Evolutionary conservation across 441 rosid genomes (phyloP).

Genomic region (Metrosideros polymorpha): DNA sequence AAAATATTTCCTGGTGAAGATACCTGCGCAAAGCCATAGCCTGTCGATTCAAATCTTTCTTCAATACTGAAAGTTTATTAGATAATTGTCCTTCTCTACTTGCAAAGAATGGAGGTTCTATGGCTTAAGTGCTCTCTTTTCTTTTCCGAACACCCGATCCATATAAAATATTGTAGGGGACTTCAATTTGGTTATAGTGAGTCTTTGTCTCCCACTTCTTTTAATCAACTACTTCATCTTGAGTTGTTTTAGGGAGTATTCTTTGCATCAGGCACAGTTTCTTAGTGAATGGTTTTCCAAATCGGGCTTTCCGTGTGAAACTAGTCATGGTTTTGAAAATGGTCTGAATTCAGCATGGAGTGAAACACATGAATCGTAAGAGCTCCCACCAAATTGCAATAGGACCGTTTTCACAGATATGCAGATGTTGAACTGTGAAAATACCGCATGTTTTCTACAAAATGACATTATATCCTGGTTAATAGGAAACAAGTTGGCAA

Average conservation of each 20-base stretch:
- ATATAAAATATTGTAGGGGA: background rate
- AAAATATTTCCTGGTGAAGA: background rate
- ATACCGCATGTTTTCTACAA: background rate
- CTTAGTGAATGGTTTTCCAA: background rate
- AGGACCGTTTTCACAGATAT: background rate
- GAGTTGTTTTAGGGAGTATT: background rate
- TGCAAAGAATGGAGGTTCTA: background rate
- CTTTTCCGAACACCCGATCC: background rate
- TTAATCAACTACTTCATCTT: background rate
- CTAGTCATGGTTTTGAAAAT: background rate
- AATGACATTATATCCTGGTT: background rate
- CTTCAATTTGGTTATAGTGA: background rate
- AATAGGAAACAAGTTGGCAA: background rate
- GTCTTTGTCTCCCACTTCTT: background rate
- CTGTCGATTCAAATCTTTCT: background rate
- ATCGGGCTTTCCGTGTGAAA: background rate
- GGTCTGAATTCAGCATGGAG: background rate
- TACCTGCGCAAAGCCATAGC: background rate
- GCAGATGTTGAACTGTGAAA: background rate
- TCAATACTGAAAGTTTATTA: background rate
- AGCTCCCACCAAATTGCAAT: background rate
- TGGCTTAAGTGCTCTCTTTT: background rate
- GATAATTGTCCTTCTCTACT: background rate
- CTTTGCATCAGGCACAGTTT: background rate
- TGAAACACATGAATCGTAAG: background rate